These are phyloP conservation scores for Hypsizygus marmoreus DNA, from an alignment of 768 basidiomycete genomes.

Conservation along the genomic window DNA sequence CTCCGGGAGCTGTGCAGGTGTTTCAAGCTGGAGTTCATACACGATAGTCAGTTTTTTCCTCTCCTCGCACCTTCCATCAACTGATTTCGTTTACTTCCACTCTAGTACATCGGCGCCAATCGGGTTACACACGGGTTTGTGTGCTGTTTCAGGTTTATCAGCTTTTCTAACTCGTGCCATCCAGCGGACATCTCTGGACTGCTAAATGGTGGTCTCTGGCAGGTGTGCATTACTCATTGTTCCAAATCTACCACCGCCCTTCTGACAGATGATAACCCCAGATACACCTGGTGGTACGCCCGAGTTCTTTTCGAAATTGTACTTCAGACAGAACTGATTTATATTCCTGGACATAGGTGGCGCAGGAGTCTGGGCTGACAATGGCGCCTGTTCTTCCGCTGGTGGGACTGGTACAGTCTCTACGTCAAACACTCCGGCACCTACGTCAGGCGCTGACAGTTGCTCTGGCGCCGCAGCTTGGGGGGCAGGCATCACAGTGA, in stretches of 20 bases:
- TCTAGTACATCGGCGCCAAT: constrained; percentile 6
- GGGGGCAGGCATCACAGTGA: constrained; percentile 1
- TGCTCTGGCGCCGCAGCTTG: constrained; percentile 7
- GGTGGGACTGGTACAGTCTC: neutral
- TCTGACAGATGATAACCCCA: neutral
- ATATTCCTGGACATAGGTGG: neutral
- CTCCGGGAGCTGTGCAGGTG: constrained; percentile 3
- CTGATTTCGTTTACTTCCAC: neutral
- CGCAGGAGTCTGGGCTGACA: constrained; percentile 8
- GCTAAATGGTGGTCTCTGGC: constrained; percentile 16
- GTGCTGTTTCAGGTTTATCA: neutral
- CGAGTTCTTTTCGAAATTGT: neutral
- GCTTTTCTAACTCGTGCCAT: neutral
- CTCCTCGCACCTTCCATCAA: neutral
- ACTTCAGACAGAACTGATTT: neutral
- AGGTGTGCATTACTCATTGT: constrained; percentile 3
- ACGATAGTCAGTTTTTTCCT: constrained; percentile 1
- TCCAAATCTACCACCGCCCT: neutral
- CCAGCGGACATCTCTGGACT: constrained; percentile 12
- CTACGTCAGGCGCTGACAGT: neutral
- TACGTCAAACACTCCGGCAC: neutral
- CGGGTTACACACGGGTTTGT: constrained; percentile 7
- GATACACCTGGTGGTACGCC: constrained; percentile 9
- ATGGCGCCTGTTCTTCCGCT: constrained; percentile 2
- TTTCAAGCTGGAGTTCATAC: constrained; percentile 1